Base-by-base conservation (phyloP, 306 rosid species). In the Quercus ilex region DNA sequence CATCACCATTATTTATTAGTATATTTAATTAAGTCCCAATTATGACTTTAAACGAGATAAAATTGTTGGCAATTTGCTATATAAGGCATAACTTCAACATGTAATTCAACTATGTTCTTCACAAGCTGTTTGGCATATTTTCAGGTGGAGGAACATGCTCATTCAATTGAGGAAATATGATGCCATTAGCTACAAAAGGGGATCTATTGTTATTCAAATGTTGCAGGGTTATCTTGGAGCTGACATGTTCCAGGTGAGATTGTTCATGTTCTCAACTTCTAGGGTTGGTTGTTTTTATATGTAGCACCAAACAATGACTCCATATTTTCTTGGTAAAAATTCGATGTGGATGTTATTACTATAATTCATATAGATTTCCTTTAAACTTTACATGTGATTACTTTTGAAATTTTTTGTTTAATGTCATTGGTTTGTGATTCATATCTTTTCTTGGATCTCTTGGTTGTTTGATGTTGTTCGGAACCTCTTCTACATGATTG, bases 91-190 rank as follows among this genome's bases (percentile, higher is more conserved):
- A 63, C 43, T 72, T 63, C 49, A 38, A 7, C 21, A 12, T 76
- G 81, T 26, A 72, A 77, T 69, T 38, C 43, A 38, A 6, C 43
- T 7, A 6, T 38, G 13, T 23, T 4, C 51, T 11, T 71, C 55
- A 11, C 60, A 65, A 41, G 6, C 53, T 55, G 77, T 49, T 73
- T 81, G 68, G n/a, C 74, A 69, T 69, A 30, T 65, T 77, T 83
- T 43, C 90, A 91, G 92, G 89, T 91, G 69, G 90, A 87, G 73
- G 74, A 89, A 79, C 80, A 76, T 53, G 92, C 92, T 73, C 83
- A 86, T 30, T 89, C 90, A 21, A 77, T 85, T 71, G 72, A 76
- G 46, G 91, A 87, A 79, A 43, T 84, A 51, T 89, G 90, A 91
- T 79, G 88, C 84, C n/a, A 82, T 91, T 38, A 84, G 90, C 86